Percentiles rank a stretch among this genome's conserved stretches.
phyloP scores from a whole-genome alignment of 2,329 filamentous ascomycete species.

The Fusarium graminum region DNA sequence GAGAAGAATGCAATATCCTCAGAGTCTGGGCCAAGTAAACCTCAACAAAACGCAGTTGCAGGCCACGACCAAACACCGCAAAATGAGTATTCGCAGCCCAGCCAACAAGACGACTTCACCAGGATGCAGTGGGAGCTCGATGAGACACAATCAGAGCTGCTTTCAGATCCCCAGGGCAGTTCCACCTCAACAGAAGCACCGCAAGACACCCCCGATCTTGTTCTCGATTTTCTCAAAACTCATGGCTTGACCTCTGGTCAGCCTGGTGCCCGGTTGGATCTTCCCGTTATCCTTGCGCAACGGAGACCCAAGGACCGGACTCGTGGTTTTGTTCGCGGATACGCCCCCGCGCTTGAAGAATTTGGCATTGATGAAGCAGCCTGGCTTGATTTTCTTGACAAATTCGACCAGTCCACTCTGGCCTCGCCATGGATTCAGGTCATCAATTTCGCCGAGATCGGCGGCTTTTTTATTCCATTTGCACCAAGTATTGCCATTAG shows the following conservation, averaged over 20 bases:
- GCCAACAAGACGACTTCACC: not conserved
- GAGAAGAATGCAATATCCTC: constrained; percentile 4
- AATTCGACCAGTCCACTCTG: constrained; percentile 18
- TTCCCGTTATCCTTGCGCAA: constrained; percentile 19
- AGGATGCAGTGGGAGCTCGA: constrained; percentile 22
- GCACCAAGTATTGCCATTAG: constrained; percentile 24
- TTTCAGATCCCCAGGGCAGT: constrained; percentile 1
- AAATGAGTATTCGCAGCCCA: not conserved
- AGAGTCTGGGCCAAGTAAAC: not conserved
- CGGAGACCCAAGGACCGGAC: constrained; percentile 23
- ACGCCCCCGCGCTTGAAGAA: constrained; percentile 11
- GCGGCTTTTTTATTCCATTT: constrained; percentile 16
- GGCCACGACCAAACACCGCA: not conserved
- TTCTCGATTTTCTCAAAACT: not conserved
- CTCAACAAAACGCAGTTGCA: not conserved
- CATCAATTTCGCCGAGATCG: constrained; percentile 21
- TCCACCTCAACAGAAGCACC: not conserved
- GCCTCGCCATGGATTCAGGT: constrained; percentile 21
- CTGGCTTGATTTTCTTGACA: constrained; percentile 25
- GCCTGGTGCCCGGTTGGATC: not conserved
- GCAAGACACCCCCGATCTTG: constrained; percentile 12
- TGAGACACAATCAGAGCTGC: constrained; percentile 18
- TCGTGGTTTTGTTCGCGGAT: constrained; percentile 25
- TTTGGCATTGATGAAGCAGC: constrained; percentile 13
- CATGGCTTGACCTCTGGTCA: not conserved